Evolutionary conservation across 108 stramenopile species (phyloP).

Genomic region (Fragilariopsis cylindrus): DNA sequence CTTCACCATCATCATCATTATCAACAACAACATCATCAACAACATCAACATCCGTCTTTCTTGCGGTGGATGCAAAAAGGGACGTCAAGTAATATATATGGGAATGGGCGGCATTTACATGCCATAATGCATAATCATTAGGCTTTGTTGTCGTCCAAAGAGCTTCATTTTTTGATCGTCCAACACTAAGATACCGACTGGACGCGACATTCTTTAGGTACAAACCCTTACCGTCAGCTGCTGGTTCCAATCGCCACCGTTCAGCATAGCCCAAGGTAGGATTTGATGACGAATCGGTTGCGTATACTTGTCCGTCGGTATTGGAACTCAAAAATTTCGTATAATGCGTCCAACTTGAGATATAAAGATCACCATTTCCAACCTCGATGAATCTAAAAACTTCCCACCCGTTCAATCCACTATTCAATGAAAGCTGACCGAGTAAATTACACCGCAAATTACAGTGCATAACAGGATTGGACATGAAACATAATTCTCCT

Average conservation of each 20-base stretch:
- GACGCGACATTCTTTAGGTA: conserved; percentile 25
- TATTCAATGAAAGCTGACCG: conserved; percentile 35
- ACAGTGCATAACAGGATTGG: conserved; percentile 25
- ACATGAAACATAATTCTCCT: conserved; percentile 37
- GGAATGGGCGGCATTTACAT: conserved; percentile 27
- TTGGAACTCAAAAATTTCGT: conserved; percentile 33
- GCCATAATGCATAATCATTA: conserved; percentile 33
- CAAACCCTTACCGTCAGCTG: conserved; percentile 11
- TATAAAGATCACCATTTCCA: conserved; percentile 32
- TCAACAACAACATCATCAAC: too few species aligned
- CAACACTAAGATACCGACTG: conserved; percentile 27
- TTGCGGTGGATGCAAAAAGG: not conserved
- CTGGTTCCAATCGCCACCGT: conserved; percentile 30
- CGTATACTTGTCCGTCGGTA: conserved; percentile 28
- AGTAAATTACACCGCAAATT: conserved; percentile 48
- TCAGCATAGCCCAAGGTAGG: conserved; percentile 11
- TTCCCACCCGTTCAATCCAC: conserved; percentile 37
- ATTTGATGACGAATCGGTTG: not conserved
- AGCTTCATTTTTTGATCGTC: conserved; percentile 2
- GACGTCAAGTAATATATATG: conserved; percentile 22
- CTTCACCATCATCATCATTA: too few species aligned
- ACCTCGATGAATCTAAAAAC: conserved; percentile 54
- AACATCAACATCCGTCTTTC: not conserved
- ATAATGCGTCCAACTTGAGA: conserved; percentile 46
- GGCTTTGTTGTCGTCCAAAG: conserved; percentile 29